Conservation (phyloP, 768 basidiomycete species). For the Zangia roseola region DNA sequence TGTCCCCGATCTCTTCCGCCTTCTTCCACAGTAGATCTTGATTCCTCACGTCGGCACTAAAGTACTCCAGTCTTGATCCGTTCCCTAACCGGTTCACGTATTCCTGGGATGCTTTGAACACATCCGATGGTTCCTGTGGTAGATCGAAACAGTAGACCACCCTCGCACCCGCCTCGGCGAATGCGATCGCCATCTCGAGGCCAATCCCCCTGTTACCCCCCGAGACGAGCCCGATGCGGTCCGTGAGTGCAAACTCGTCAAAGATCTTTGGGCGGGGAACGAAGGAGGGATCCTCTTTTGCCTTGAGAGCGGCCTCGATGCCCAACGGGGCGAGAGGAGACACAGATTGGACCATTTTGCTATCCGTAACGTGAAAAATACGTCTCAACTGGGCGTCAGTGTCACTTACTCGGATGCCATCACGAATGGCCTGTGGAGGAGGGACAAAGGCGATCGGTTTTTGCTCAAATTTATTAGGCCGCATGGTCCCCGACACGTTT, state of each 20-base stretch:
- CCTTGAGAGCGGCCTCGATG: constrained; percentile 54
- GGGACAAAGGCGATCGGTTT: no score
- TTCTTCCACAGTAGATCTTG: constrained; percentile 58
- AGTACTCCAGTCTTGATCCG: constrained; percentile 53
- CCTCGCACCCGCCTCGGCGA: constrained; percentile 71
- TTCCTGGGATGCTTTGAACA: constrained; percentile 54
- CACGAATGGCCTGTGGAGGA: no score
- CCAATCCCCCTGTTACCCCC: constrained; percentile 72
- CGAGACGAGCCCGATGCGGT: constrained; percentile 60
- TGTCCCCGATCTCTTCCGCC: constrained; percentile 59
- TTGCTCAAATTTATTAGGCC: no score
- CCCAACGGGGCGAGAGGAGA: constrained; percentile 64
- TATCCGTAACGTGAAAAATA: neutral
- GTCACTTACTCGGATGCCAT: neutral
- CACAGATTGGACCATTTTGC: constrained; percentile 36
- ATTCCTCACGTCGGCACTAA: constrained; percentile 62
- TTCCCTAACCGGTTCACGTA: constrained; percentile 50
- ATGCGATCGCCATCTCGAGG: constrained; percentile 77
- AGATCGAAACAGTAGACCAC: constrained; percentile 72
- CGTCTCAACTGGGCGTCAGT: no score
- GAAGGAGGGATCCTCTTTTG: constrained; percentile 35
- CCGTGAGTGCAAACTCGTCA: constrained; percentile 56
- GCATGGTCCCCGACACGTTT: no score
- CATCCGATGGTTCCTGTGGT: constrained; percentile 51
- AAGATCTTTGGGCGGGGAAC: constrained; percentile 49